Evolutionary conservation across 2,329 filamentous ascomycete species (phyloP), one percentile per base, ranked within the genome.

Genomic region (Emergomyces africanus): DNA sequence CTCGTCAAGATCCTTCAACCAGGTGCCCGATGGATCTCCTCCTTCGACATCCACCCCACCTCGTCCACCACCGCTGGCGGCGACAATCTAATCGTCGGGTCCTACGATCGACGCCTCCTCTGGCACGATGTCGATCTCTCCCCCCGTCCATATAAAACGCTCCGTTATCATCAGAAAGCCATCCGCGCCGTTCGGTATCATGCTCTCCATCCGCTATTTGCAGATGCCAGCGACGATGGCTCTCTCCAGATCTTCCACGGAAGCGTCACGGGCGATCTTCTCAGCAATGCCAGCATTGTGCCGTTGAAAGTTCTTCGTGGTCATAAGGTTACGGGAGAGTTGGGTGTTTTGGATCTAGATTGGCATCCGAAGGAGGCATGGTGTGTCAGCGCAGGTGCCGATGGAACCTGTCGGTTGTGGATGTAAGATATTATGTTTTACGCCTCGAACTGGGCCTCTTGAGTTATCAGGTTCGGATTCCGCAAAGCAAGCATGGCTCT

Each of bases 91-190:
- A 89, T 97, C 61, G 89, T 96, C 12, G 90, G 91, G 50, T 94
- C 90, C 0, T 99, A 97, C 75, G 94, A 99, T 75, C 86, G 91
- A 64, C 85, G 92, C 53, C 80, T 99, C 2, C 80, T 99, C 37
- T 99, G 94, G 94, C 94, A 97, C 76, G 94, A 99, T 75, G 81
- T 97, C 58, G 94, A 99, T 66, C 83, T 99, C 41, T 94, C 89
- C 0, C 86, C 83, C 63, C 84, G 89, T 55, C 94, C 94, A 0
- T 97, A 95, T 79, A 96, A 96, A 79, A 97, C 92, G 1, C 85
- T 99, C 75, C 84, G 94, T 56, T 99, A 97, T 78, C 94, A 99
- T 76, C 78, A 83, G 62, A 89, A 95, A 74, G 94, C 94, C 51
- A 95, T 99, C 68, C 84, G 95, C 54, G 84, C 87, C 14, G 94